Conservation (phyloP, 352 stramenopile species). For the Pseudoperonospora humuli region DNA sequence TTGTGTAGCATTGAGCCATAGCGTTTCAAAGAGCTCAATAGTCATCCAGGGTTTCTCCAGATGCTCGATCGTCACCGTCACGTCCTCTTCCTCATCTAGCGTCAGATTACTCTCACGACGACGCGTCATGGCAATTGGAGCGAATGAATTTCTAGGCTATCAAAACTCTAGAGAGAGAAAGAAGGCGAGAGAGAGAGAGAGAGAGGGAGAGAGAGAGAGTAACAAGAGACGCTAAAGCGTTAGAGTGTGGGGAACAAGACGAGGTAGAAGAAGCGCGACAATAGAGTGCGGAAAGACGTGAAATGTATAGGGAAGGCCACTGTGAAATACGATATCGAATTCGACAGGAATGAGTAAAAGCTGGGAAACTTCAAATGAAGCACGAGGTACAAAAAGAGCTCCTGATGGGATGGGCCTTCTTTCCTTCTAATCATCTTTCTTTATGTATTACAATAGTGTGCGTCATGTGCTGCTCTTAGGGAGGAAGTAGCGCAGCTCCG, state of each 20-base stretch:
- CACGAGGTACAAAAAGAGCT: too few species aligned
- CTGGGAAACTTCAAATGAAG: slow-evolving; percentile 3
- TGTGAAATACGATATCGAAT: too few species aligned
- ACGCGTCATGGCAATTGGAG: slow-evolving; percentile 9
- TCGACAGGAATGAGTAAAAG: background rate
- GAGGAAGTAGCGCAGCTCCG: too few species aligned
- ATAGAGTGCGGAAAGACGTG: too few species aligned
- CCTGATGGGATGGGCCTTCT: too few species aligned
- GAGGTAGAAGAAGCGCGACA: too few species aligned
- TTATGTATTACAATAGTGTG: too few species aligned
- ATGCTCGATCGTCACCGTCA: slow-evolving; percentile 24
- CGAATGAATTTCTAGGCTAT: background rate
- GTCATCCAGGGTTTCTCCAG: slow-evolving; percentile 58
- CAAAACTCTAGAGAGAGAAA: background rate
- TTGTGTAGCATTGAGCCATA: slow-evolving; percentile 51
- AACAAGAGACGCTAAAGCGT: too few species aligned
- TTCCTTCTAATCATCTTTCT: too few species aligned
- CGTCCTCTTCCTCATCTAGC: slow-evolving; percentile 49
- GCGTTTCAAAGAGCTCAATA: slow-evolving; percentile 48
- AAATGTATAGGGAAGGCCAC: too few species aligned
- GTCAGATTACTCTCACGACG: slow-evolving; percentile 66
- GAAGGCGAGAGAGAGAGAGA: background rate
- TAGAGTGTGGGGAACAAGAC: background rate
- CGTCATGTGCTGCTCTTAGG: too few species aligned
- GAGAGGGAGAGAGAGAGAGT: background rate